phyloP scores from a whole-genome alignment of 805 yeast genomes.

The Jamesozyma lodderae region DNA sequence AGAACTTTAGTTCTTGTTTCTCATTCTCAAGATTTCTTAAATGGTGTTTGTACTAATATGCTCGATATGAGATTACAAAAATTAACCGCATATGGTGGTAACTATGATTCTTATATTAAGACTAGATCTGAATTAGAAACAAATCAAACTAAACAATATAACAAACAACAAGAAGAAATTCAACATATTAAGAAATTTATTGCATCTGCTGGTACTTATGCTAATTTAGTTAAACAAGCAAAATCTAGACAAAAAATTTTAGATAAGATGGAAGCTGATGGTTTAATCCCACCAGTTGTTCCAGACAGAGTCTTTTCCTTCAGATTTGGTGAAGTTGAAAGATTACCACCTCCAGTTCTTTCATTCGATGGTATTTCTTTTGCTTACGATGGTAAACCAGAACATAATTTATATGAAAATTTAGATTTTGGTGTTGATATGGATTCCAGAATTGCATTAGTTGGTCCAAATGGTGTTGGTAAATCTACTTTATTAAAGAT shows the following conservation, averaged over 20 bases:
- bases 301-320: slow-evolving; percentile 90
- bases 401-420: slow-evolving; percentile 81
- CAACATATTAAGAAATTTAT: slow-evolving; percentile 96
- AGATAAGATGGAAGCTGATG: slow-evolving; percentile 99
- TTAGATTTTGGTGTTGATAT: slow-evolving; percentile 97
- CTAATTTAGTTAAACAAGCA: slow-evolving; percentile 96
- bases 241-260: slow-evolving; percentile 98
- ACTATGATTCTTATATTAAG: slow-evolving; percentile 93
- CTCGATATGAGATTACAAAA: slow-evolving; percentile 88
- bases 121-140: slow-evolving; percentile 90
- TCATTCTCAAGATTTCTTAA: slow-evolving; percentile 98
- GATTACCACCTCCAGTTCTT: slow-evolving; percentile 96
- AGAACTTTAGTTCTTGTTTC: slow-evolving; percentile 89
- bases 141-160: slow-evolving; percentile 95
- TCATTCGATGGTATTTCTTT: slow-evolving; percentile 93
- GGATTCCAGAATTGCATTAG: slow-evolving; percentile 97
- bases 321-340: slow-evolving; percentile 90
- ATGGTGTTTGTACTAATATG: slow-evolving; percentile 98
- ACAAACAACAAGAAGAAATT: slow-evolving; percentile 97
- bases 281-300: slow-evolving; percentile 84
- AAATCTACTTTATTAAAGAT: slow-evolving; percentile 90
- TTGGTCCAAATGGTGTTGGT: slow-evolving; percentile 99
- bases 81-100: slow-evolving; percentile 84
- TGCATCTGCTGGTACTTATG: slow-evolving; percentile 99
- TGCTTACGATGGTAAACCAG: slow-evolving; percentile 74